A percentile compares a stretch with the other conserved stretches of the same genome.
These are phyloP conservation scores for Paecilomyces sp. DNA, from an alignment of 2,329 filamentous ascomycete species.

Conservation along the genomic window DNA sequence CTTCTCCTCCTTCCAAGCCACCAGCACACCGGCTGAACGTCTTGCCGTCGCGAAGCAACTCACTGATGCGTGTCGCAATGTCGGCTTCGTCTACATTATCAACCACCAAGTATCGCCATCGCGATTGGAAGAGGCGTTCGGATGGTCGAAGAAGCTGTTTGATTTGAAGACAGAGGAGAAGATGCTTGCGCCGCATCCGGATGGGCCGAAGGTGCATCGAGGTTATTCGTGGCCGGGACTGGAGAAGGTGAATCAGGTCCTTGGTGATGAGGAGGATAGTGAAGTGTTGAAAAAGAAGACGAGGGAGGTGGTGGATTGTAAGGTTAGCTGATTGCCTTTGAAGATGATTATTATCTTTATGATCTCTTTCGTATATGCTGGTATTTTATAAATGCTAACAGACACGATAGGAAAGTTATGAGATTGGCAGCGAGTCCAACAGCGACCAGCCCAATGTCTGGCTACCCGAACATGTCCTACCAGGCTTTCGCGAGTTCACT, in stretches of 20 bases:
- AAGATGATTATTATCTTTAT: not conserved
- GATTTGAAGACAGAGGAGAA: slow-evolving; percentile 33
- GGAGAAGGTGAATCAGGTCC: slow-evolving; percentile 42
- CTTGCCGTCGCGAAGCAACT: slow-evolving; percentile 23
- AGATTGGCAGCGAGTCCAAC: slow-evolving; percentile 40
- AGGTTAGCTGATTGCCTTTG: slow-evolving; percentile 24
- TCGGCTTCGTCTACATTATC: slow-evolving; percentile 36
- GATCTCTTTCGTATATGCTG: not conserved
- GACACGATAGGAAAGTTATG: slow-evolving; percentile 33
- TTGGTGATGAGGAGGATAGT: slow-evolving; percentile 28
- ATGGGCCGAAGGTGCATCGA: slow-evolving; percentile 38
- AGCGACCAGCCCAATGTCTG: slow-evolving; percentile 41
- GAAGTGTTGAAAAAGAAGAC: slow-evolving; percentile 31
- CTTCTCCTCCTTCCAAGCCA: slow-evolving; percentile 18
- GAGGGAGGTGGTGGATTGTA: slow-evolving; percentile 38
- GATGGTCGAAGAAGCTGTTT: slow-evolving; percentile 32
- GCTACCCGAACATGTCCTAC: slow-evolving; percentile 39
- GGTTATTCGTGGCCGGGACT: slow-evolving; percentile 45
- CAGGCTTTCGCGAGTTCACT: slow-evolving; percentile 36
- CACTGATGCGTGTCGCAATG: slow-evolving; percentile 23
- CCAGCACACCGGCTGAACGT: slow-evolving; percentile 15
- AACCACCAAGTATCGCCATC: slow-evolving; percentile 32
- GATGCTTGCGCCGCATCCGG: slow-evolving; percentile 38
- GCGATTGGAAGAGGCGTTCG: slow-evolving; percentile 32
- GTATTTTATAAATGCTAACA: not conserved